phyloP scores from a whole-genome alignment of 1,284 basidiomycete species.

The Ganoderma lingzhi region DNA sequence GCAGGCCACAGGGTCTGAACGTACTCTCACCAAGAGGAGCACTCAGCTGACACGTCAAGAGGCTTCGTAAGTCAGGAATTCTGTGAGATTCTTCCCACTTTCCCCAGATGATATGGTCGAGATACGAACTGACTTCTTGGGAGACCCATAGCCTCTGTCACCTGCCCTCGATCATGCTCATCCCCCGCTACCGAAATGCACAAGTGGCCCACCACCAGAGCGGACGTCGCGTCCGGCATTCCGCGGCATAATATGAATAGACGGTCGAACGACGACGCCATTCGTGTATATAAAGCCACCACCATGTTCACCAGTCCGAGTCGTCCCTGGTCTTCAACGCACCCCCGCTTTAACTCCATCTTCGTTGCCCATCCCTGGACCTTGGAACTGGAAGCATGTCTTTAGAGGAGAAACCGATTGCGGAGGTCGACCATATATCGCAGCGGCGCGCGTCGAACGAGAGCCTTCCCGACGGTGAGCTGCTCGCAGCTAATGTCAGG shows the following conservation, averaged over 20 bases:
- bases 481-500: constrained; percentile 38
- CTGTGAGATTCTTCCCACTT: constrained; percentile 19
- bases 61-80: constrained; percentile 3
- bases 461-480: constrained; percentile 25
- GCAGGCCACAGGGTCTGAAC: neutral
- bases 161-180: constrained; percentile 14
- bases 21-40: neutral
- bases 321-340: constrained; percentile 11
- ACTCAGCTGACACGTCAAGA: constrained; percentile 21
- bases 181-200: neutral
- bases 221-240: constrained; percentile 15
- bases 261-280: neutral
- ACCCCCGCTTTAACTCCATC: neutral
- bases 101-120: constrained; percentile 8
- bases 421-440: constrained; percentile 27
- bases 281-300: constrained; percentile 21
- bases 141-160: constrained; percentile 20
- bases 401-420: constrained; percentile 28
- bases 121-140: constrained; percentile 21
- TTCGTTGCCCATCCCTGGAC: neutral
- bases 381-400: constrained; percentile 18
- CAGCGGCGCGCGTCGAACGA: constrained; percentile 24
- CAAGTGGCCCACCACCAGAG: constrained; percentile 4
- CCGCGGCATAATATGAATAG: constrained; percentile 28
- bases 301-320: neutral